Conservation (phyloP, 139 green algal species). For the Gonium pectorale region DNA sequence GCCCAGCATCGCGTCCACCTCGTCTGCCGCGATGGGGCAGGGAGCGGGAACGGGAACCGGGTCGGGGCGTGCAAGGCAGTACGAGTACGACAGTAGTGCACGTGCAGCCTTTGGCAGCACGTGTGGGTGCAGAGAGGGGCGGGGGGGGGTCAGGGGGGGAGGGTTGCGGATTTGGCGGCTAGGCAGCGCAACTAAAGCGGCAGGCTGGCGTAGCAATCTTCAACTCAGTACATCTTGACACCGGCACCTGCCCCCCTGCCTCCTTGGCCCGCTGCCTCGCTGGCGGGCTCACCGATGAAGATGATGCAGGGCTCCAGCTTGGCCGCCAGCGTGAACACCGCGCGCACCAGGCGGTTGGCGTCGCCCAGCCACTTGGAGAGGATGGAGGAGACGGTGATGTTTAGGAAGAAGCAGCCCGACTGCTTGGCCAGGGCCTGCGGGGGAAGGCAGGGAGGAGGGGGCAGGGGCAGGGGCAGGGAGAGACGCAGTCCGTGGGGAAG, state of each 20-base stretch:
- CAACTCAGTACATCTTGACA: no score
- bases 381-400: conserved; percentile 85
- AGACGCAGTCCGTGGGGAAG: not conserved
- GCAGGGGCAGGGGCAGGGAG: not conserved
- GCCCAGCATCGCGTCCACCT: conserved; percentile 95
- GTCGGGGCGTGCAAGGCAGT: no score
- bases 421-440: conserved; percentile 89
- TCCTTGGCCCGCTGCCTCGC: no score
- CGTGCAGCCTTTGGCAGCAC: no score
- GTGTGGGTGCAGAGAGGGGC: no score
- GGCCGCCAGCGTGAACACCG: conserved; percentile 63
- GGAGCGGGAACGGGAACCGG: no score
- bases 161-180: no score
- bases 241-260: no score
- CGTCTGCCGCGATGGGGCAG: conserved; percentile 81
- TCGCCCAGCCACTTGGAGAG: conserved; percentile 98
- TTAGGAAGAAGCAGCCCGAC: conserved; percentile 93
- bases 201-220: no score
- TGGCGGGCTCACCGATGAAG: conserved; percentile 88
- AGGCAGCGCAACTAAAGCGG: no score
- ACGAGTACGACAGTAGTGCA: no score
- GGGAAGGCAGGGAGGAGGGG: not conserved
- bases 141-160: no score
- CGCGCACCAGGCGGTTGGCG: conserved; percentile 67
- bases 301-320: conserved; percentile 97